Percentiles rank a stretch among this genome's conserved stretches.
These are phyloP conservation scores for Daldinia eschscholtzii DNA, from an alignment of 2,329 filamentous ascomycete species.

Conservation along the genomic window DNA sequence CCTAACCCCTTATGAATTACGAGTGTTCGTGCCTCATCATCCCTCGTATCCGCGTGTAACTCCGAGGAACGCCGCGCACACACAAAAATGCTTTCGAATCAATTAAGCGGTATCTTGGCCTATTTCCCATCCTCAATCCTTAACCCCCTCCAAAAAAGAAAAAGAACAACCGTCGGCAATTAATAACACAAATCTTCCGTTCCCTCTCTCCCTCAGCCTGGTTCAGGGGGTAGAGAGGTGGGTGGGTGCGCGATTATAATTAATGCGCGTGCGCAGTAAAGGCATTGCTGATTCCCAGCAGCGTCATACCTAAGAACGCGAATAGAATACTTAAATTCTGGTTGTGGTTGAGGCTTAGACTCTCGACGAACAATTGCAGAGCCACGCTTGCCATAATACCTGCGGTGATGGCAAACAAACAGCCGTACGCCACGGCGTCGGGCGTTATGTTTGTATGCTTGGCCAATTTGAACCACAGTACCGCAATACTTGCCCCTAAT, in stretches of 20 bases:
- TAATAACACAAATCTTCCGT: background rate
- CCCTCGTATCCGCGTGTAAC: constrained; percentile 6
- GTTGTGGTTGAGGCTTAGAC: constrained; percentile 83
- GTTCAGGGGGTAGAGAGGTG: background rate
- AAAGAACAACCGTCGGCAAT: background rate
- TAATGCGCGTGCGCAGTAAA: constrained; percentile 72
- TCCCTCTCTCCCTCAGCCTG: background rate
- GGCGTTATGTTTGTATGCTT: constrained; percentile 63
- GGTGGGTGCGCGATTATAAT: constrained; percentile 23
- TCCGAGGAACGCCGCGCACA: constrained; percentile 22
- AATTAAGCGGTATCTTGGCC: constrained; percentile 16
- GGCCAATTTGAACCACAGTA: constrained; percentile 84
- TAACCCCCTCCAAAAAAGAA: background rate
- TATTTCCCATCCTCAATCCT: constrained; percentile 6
- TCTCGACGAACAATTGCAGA: constrained; percentile 89
- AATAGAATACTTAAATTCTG: constrained; percentile 81
- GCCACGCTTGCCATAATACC: constrained; percentile 97
- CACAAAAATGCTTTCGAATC: constrained; percentile 18
- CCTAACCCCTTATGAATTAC: background rate
- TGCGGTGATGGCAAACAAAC: constrained; percentile 88
- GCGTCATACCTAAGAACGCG: constrained; percentile 86
- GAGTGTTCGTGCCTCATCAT: constrained; percentile 12
- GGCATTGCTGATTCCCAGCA: constrained; percentile 87
- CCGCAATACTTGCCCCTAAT: constrained; percentile 84
- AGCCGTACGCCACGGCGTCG: constrained; percentile 75